Base-by-base conservation (phyloP, 2,329 filamentous ascomycete genomes). In the Fusarium vanettenii region DNA sequence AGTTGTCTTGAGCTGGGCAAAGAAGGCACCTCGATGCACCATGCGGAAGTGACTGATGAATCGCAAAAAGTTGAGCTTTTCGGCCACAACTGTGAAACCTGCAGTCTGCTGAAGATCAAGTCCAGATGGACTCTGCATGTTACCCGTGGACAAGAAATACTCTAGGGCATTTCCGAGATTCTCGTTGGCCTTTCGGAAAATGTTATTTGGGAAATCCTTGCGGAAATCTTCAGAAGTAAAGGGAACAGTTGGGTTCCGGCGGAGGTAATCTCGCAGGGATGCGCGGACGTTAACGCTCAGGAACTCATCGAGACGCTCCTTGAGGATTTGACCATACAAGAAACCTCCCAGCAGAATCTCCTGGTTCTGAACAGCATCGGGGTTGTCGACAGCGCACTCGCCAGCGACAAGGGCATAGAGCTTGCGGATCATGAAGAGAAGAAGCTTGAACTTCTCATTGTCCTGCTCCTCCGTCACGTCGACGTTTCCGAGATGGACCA, bases 1-100 rank as follows among this genome's bases (percentile, higher is more conserved):
- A 0, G 97, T 99, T 0, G 97, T 99, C 85, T 98, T 98, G 74
- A 99, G 86, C 82, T 98, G 94, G 5, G 97, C 97, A 83, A 99
- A 99, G 89, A 99, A 99, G 81, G 95, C 97, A 87, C 97, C 97
- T 91, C 97, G 92, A 86, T 99, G 97, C 67, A 99, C 95, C 95
- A 98, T 98, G 76, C 97, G 93, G 89, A 99, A 99, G 84, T 99
- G 97, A 83, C 94, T 97, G 86, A 99, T 97, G 86, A 98, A 99
- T 79, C 97, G 94, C 80, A 97, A 91, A 82, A 98, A 99, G 86
- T 99, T 99, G 82, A 99, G 96, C 88, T 98, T 98, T 82, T 99
- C 97, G 4, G 97, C 97, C 61, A 98, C 95, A 60, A 99, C 95
- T 0, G 95, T 97, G 83, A 97, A 99, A 72, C 97, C 97, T 14